Base-by-base conservation (phyloP, 2,329 filamentous ascomycete genomes). In the Fusarium sp. region DNA sequence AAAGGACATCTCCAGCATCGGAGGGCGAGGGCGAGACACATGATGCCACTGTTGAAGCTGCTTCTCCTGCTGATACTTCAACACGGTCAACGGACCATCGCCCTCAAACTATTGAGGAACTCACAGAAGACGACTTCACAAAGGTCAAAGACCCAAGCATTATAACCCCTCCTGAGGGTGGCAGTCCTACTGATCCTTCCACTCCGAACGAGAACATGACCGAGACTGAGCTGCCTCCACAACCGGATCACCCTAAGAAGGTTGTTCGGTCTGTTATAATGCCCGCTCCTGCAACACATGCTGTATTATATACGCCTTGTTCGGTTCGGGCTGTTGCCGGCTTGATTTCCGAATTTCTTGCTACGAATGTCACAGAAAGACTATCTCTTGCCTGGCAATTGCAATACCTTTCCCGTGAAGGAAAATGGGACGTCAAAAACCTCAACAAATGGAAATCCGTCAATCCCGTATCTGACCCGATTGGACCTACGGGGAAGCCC, bases 391-490 rank as follows among this genome's bases (percentile, higher is more conserved):
- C 91, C 45, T 98, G 95, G 94, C 95, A 98, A 80, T 84, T 98
- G 18, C 92, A 95, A 74, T 91, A 96, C 75, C 88, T 98, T 25
- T 93, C 92, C 4, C 93, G 92, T 3, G 92, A 94, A 72, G 94
- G 94, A 5, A 98, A 98, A 81, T 98, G 95, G 95, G 95, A 98
- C 76, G 94, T 98, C 72, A 98, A 98, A 82, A 98, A 98, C 76
- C 85, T 98, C 13, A 90, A 88, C 63, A 98, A 98, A 77, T 98
- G 95, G 95, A 88, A 93, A 78, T 89, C 89, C 20, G 92, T 97
- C 1, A 81, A 83, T 2, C 92, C 94, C 1, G 92, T 97, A 2
- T 97, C 93, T 0, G 85, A 87, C 3, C 90, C 91, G 6, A 96
- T 98, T 64, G 92, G 87, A 5, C 80, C 76, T 8, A 30, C 52